A percentile compares a stretch with the other conserved stretches of the same genome.
These are phyloP conservation scores for Thraustotheca clavata DNA, from an alignment of 352 stramenopile genomes.

Conservation along the genomic window DNA sequence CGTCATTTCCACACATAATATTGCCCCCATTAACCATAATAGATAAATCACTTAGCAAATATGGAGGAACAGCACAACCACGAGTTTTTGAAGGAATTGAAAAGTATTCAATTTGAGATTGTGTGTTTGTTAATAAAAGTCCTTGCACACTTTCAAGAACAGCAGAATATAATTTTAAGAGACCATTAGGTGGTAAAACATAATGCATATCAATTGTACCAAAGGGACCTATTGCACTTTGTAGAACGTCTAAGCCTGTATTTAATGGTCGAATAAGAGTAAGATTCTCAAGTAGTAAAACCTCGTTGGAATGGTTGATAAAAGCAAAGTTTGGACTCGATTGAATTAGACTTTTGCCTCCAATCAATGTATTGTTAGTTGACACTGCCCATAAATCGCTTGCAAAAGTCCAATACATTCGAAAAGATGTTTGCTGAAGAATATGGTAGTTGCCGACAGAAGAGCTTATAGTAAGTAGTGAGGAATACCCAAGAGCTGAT, in stretches of 20 bases:
- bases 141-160: neutral
- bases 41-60: neutral
- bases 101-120: neutral
- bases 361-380: neutral
- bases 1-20: slow-evolving; percentile 8
- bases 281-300: neutral
- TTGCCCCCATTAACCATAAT: slow-evolving; percentile 4
- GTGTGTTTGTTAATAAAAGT: neutral
- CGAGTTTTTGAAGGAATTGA: neutral
- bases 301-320: neutral
- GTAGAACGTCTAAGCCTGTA: neutral
- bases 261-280: neutral
- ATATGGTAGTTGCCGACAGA: neutral
- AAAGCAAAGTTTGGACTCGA: slow-evolving; percentile 5
- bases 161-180: neutral
- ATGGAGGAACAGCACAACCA: neutral
- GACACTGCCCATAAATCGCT: neutral
- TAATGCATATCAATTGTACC: neutral
- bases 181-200: neutral
- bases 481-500: neutral
- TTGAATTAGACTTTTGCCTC: neutral
- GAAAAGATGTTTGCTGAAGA: neutral
- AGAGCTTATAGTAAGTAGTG: neutral
- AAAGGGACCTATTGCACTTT: neutral
- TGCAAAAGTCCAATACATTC: slow-evolving; percentile 6